phyloP scores from a whole-genome alignment of 2,329 filamentous ascomycete species.

The Colletotrichum liaoningense region DNA sequence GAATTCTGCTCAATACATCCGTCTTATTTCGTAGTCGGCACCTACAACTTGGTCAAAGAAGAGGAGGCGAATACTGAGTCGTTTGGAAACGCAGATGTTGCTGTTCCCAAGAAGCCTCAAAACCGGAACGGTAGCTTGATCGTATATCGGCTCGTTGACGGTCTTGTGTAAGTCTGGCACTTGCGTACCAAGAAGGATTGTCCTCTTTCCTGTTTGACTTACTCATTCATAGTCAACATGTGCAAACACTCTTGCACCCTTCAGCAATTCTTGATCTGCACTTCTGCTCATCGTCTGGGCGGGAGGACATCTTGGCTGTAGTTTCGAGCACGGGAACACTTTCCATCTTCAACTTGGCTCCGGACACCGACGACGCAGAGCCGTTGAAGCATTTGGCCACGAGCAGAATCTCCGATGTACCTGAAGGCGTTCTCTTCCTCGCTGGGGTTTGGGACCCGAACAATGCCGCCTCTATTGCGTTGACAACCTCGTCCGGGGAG shows the following conservation, averaged over 20 bases:
- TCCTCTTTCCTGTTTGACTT: not conserved
- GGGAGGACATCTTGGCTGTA: slow-evolving; percentile 71
- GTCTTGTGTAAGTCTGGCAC: slow-evolving; percentile 63
- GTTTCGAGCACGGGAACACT: slow-evolving; percentile 83
- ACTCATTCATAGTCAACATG: slow-evolving; percentile 54
- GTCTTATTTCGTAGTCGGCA: slow-evolving; percentile 81
- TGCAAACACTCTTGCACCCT: slow-evolving; percentile 71
- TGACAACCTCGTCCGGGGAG: slow-evolving; percentile 77
- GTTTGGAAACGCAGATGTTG: not conserved
- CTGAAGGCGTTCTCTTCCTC: slow-evolving; percentile 72
- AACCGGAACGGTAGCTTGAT: slow-evolving; percentile 79
- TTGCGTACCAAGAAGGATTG: not conserved
- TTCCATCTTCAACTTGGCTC: slow-evolving; percentile 69
- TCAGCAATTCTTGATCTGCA: slow-evolving; percentile 88
- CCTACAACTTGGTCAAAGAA: slow-evolving; percentile 78
- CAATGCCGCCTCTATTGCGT: slow-evolving; percentile 65
- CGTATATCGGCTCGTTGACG: slow-evolving; percentile 67
- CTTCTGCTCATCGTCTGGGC: slow-evolving; percentile 70
- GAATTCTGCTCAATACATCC: slow-evolving; percentile 75
- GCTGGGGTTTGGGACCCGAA: slow-evolving; percentile 80
- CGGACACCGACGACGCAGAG: slow-evolving; percentile 43
- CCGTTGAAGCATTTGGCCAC: slow-evolving; percentile 55
- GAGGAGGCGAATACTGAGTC: slow-evolving; percentile 29
- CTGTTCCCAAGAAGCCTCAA: slow-evolving; percentile 58
- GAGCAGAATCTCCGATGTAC: slow-evolving; percentile 60